Percentiles rank a stretch among this genome's conserved stretches.
These are phyloP conservation scores for Hibiscus mutabilis DNA, from an alignment of 345 rosid genomes.

Conservation along the genomic window DNA sequence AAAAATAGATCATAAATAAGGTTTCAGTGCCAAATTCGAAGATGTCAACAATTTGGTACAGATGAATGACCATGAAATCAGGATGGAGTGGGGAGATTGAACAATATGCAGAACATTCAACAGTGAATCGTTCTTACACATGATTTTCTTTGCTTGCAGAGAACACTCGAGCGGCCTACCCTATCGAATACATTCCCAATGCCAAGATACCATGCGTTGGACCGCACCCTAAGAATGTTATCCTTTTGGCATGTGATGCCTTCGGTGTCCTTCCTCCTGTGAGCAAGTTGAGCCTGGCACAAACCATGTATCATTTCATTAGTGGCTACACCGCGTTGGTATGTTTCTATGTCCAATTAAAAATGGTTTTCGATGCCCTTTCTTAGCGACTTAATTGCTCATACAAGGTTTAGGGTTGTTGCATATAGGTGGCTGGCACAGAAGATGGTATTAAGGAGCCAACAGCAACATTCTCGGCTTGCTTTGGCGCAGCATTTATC, in stretches of 20 bases:
- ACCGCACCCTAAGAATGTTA: constrained; percentile 88
- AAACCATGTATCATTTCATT: constrained; percentile 97
- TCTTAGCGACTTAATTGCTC: background rate
- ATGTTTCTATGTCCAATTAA: background rate
- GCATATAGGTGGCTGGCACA: constrained; percentile 78
- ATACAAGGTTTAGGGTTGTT: background rate
- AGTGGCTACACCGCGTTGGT: constrained; percentile 98
- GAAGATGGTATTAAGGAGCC: constrained; percentile 98
- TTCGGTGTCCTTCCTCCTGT: constrained; percentile 99
- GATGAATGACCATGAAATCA: background rate
- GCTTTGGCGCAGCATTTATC: constrained; percentile 96
- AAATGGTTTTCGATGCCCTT: background rate
- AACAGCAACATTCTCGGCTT: constrained; percentile 86
- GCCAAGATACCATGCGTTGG: constrained; percentile 89
- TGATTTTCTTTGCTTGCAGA: constrained; percentile 35
- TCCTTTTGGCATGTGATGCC: constrained; percentile 93
- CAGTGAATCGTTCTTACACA: background rate
- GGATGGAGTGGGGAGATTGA: background rate
- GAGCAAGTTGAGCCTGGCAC: constrained; percentile 87
- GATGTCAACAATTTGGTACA: background rate
- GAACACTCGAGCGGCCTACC: constrained; percentile 94
- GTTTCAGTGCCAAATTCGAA: background rate
- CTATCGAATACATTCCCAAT: constrained; percentile 88
- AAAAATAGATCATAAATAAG: background rate
- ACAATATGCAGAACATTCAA: background rate